Conservation (phyloP, 1,139 yeast genomes). For the Sugiyamaella sp. region DNA sequence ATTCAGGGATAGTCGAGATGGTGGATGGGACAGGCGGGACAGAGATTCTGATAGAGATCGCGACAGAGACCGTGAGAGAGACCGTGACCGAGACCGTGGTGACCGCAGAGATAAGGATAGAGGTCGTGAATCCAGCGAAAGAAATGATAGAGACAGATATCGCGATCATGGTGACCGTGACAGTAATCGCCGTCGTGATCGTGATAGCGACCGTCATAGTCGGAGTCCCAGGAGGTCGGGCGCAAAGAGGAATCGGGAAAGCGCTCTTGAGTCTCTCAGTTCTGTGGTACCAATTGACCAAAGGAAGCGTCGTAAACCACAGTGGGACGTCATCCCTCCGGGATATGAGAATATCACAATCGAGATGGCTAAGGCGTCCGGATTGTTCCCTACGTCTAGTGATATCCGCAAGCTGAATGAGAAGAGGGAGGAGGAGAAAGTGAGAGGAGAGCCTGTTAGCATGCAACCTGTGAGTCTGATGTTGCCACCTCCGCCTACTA, state of each 20-base stretch:
- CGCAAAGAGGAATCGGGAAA: constrained; percentile 24
- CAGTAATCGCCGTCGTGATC: constrained; percentile 21
- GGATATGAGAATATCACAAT: constrained; percentile 80
- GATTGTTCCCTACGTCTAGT: constrained; percentile 67
- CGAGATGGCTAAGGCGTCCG: constrained; percentile 79
- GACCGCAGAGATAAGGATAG: constrained; percentile 23
- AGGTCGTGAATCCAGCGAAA: constrained; percentile 16
- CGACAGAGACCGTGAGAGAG: constrained; percentile 26
- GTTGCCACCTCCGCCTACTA: constrained; percentile 19
- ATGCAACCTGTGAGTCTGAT: background rate
- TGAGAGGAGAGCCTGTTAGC: constrained; percentile 5
- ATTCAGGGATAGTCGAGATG: constrained; percentile 13
- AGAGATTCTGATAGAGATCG: constrained; percentile 22
- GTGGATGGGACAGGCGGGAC: constrained; percentile 19
- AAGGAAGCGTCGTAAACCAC: constrained; percentile 51
- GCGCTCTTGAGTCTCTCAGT: constrained; percentile 29
- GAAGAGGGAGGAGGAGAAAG: constrained; percentile 7
- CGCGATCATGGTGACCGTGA: constrained; percentile 28
- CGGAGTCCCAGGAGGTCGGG: constrained; percentile 27
- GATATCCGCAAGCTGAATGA: constrained; percentile 37
- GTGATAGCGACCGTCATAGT: constrained; percentile 28
- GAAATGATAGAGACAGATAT: constrained; percentile 21
- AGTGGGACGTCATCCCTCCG: constrained; percentile 76
- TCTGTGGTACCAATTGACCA: constrained; percentile 49
- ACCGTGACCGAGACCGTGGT: constrained; percentile 22